A percentile compares a stretch with the other conserved stretches of the same genome.
These are phyloP conservation scores for Ganoderma lingzhi DNA, from an alignment of 1,284 basidiomycete species.

Conservation along the genomic window DNA sequence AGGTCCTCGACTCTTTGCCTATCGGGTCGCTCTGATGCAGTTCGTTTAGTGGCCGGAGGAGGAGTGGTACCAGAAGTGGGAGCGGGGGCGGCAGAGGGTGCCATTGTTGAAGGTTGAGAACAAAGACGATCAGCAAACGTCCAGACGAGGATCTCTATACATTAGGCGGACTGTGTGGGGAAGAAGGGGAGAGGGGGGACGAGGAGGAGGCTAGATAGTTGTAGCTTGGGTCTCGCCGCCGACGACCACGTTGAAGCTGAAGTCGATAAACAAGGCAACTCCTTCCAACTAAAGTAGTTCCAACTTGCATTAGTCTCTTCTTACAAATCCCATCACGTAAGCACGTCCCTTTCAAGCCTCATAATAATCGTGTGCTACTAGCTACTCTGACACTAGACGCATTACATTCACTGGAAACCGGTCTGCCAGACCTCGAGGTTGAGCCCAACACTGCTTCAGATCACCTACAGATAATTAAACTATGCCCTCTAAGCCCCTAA, in stretches of 20 bases:
- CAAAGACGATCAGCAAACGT: constrained; percentile 1
- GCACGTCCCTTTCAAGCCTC: neutral
- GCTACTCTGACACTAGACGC: neutral
- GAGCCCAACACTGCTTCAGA: too few relatives aligned
- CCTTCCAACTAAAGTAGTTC: neutral
- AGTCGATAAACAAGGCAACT: constrained; percentile 11
- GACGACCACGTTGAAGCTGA: neutral
- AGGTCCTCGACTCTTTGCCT: constrained; percentile 58
- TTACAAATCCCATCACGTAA: constrained; percentile 12
- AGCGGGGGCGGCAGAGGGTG: constrained; percentile 27
- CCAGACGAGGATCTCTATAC: constrained; percentile 1
- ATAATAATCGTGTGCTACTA: neutral
- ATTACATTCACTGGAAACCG: too few relatives aligned
- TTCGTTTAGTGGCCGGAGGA: constrained; percentile 30
- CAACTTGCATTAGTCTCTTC: neutral
- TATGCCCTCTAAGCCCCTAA: too few relatives aligned
- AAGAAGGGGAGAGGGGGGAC: neutral
- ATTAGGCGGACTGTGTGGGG: neutral
- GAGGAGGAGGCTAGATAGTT: constrained; percentile 10
- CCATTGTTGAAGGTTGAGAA: constrained; percentile 23
- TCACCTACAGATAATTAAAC: too few relatives aligned
- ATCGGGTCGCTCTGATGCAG: constrained; percentile 27
- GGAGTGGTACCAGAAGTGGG: constrained; percentile 16
- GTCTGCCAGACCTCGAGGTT: too few relatives aligned
- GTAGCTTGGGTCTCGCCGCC: neutral